These are phyloP conservation scores for Pholiota molesta DNA, from an alignment of 768 basidiomycete species.

Conservation along the genomic window DNA sequence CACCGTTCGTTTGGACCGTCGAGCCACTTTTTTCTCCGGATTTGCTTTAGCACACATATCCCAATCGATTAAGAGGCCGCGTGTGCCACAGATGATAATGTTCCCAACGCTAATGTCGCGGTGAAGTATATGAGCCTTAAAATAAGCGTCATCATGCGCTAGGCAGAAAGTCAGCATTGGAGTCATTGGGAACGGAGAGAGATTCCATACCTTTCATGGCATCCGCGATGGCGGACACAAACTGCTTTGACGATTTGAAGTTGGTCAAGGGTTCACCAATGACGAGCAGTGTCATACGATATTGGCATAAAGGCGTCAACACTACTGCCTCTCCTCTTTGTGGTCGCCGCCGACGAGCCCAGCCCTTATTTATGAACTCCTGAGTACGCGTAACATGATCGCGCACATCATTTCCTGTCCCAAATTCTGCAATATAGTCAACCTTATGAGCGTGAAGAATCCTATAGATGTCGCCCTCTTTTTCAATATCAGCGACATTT, in stretches of 20 bases:
- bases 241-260: constrained; percentile 14
- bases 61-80: not conserved
- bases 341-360: too few species aligned
- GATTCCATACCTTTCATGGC: constrained; percentile 15
- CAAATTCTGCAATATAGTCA: too few species aligned
- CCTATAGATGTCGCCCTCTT: too few species aligned
- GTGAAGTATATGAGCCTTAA: not conserved
- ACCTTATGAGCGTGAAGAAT: too few species aligned
- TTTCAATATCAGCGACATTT: too few species aligned
- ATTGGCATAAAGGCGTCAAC: not conserved
- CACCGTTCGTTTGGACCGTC: not conserved
- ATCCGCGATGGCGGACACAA: constrained; percentile 19
- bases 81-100: not conserved
- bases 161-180: too few species aligned
- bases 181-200: too few species aligned
- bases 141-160: not conserved
- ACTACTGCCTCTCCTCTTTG: not conserved
- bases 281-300: constrained; percentile 12
- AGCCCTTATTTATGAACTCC: too few species aligned
- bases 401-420: constrained; percentile 24
- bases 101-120: not conserved
- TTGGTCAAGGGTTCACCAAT: not conserved
- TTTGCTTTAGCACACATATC: not conserved
- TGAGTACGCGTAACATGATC: constrained; percentile 9
- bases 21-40: not conserved